Conservation (phyloP, 805 yeast genomes). For the Candida rishiriensis region DNA sequence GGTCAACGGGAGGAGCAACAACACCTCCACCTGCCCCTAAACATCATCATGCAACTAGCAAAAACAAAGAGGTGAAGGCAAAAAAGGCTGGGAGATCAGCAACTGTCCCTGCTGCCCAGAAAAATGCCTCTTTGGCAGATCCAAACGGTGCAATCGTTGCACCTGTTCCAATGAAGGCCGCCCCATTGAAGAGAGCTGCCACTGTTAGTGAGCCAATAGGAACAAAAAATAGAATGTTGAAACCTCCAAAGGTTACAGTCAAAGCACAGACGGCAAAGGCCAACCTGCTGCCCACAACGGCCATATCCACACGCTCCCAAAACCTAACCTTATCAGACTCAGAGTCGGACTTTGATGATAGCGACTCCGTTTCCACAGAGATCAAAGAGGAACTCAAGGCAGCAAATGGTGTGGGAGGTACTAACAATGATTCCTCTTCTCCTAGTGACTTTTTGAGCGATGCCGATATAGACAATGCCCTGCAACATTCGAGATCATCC, state of each 20-base stretch:
- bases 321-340: slow-evolving; percentile 6
- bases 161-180: slow-evolving; percentile 4
- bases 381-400: slow-evolving; percentile 8
- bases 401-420: neutral
- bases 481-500: slow-evolving; percentile 18
- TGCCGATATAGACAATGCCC: slow-evolving; percentile 43
- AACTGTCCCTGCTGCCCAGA: slow-evolving; percentile 8
- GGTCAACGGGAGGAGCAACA: slow-evolving; percentile 42
- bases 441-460: slow-evolving; percentile 54
- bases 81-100: slow-evolving; percentile 11
- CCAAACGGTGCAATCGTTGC: slow-evolving; percentile 1
- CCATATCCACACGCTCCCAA: neutral
- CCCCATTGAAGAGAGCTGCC: slow-evolving; percentile 1
- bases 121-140: neutral
- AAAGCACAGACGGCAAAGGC: neutral
- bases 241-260: slow-evolving; percentile 9
- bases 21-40: slow-evolving; percentile 61
- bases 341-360: slow-evolving; percentile 15
- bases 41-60: slow-evolving; percentile 59
- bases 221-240: slow-evolving; percentile 10
- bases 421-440: slow-evolving; percentile 35
- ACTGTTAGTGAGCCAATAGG: neutral
- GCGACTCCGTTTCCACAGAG: slow-evolving; percentile 12
- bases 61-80: slow-evolving; percentile 27
- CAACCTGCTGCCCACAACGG: neutral